These are phyloP conservation scores for Limonium bicolor DNA, from an alignment of 148 eudicot species.

Conservation along the genomic window DNA sequence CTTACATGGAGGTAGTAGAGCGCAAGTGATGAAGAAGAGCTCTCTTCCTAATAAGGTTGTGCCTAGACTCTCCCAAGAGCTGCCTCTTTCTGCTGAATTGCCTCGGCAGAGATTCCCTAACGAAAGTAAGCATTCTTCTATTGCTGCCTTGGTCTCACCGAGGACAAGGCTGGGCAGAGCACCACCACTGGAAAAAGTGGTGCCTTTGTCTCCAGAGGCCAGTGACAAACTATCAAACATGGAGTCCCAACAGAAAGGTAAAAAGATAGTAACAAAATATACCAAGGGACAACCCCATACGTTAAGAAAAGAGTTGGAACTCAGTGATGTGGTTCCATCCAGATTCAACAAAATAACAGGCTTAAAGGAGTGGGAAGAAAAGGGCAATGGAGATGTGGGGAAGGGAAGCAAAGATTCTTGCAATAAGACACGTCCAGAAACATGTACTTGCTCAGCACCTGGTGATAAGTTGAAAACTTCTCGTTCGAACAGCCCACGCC, in stretches of 20 bases:
- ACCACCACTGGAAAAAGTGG: slow-evolving; percentile 18
- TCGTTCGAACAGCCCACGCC: slow-evolving; percentile 12
- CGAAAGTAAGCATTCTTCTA: slow-evolving; percentile 9
- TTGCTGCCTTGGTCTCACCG: background rate
- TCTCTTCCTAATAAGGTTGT: slow-evolving; percentile 32
- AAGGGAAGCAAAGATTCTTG: too few species aligned
- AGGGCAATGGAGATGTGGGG: too few species aligned
- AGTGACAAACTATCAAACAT: slow-evolving; percentile 7
- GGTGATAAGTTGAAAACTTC: slow-evolving; percentile 11
- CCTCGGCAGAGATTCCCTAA: slow-evolving; percentile 10
- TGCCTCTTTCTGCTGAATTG: slow-evolving; percentile 9
- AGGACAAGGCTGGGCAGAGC: slow-evolving; percentile 12
- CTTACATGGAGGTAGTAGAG: slow-evolving; percentile 18
- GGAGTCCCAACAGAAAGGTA: slow-evolving; percentile 16
- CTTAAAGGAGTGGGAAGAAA: slow-evolving; percentile 9
- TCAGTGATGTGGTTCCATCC: slow-evolving; percentile 20
- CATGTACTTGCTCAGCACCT: slow-evolving; percentile 10
- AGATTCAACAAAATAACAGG: slow-evolving; percentile 10
- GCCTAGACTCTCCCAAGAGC: slow-evolving; percentile 18
- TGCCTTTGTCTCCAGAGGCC: slow-evolving; percentile 18
- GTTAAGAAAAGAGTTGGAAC: slow-evolving; percentile 17
- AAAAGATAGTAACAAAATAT: slow-evolving; percentile 12
- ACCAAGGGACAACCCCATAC: slow-evolving; percentile 10
- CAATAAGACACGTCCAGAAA: slow-evolving; percentile 7
- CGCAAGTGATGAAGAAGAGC: slow-evolving; percentile 25